These are phyloP conservation scores for Kwoniella pini DNA, from an alignment of 768 basidiomycete species.

Conservation along the genomic window DNA sequence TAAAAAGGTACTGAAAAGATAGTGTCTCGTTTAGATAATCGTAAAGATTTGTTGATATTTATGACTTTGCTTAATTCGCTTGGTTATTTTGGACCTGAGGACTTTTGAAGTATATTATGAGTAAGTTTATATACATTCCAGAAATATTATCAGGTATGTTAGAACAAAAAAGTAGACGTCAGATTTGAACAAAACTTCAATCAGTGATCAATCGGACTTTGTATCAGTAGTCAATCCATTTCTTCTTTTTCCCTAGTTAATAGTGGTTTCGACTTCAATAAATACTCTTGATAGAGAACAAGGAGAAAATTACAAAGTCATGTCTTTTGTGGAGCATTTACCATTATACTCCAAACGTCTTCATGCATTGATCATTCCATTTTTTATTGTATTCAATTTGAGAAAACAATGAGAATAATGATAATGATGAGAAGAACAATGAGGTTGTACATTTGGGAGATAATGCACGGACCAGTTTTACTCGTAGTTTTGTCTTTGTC, in stretches of 20 bases:
- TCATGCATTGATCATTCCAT: background rate
- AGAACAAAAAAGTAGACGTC: background rate
- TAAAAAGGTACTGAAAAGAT: too few relatives aligned
- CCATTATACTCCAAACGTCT: too few relatives aligned
- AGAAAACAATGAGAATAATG: too few relatives aligned
- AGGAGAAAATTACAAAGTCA: too few relatives aligned
- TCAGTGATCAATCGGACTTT: constrained; percentile 8
- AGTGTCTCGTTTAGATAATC: background rate
- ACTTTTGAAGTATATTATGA: background rate
- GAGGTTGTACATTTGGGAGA: too few relatives aligned
- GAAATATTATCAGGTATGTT: background rate
- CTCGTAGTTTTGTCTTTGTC: too few relatives aligned
- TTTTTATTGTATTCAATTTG: background rate
- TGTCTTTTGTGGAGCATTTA: too few relatives aligned
- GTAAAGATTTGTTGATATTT: background rate
- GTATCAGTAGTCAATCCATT: background rate
- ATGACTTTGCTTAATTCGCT: background rate
- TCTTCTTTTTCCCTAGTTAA: background rate
- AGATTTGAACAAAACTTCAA: constrained; percentile 9
- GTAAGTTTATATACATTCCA: constrained; percentile 1
- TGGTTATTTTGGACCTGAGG: too few relatives aligned
- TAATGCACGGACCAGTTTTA: too few relatives aligned
- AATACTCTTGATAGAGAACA: too few relatives aligned
- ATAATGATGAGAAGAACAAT: too few relatives aligned
- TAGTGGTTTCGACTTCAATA: too few relatives aligned